phyloP scores from a whole-genome alignment of 1,284 basidiomycete species.

The Cystobasidium sp. region DNA sequence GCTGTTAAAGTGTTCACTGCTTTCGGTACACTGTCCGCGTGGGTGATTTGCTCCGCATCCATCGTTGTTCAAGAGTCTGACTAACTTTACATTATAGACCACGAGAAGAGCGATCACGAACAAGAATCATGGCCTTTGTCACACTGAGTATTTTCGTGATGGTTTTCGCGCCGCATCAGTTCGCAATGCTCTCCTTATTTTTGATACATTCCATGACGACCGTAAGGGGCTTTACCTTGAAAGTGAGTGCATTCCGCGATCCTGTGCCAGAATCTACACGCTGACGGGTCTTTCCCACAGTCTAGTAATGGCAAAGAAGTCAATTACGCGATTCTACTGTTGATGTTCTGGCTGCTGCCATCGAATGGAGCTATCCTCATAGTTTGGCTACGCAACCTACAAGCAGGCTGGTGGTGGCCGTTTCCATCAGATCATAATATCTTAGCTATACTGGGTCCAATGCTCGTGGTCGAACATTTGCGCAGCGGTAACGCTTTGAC shows the following conservation, averaged over 20 bases:
- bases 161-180: slow-evolving; percentile 83
- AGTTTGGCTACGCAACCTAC: slow-evolving; percentile 82
- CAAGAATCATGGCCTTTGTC: slow-evolving; percentile 63
- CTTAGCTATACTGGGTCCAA: slow-evolving; percentile 53
- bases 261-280: background rate
- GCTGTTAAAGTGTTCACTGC: slow-evolving; percentile 59
- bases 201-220: slow-evolving; percentile 67
- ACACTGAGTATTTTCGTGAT: slow-evolving; percentile 70
- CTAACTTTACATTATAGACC: background rate
- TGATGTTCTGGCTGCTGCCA: slow-evolving; percentile 84
- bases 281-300: slow-evolving; percentile 27
- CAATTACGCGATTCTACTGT: slow-evolving; percentile 64
- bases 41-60: slow-evolving; percentile 60
- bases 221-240: slow-evolving; percentile 49
- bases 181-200: slow-evolving; percentile 81
- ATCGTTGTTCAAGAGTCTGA: background rate
- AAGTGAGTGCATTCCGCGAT: slow-evolving; percentile 2
- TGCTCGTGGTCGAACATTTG: slow-evolving; percentile 53
- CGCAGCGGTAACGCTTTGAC: slow-evolving; percentile 3
- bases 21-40: slow-evolving; percentile 65
- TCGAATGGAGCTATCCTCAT: slow-evolving; percentile 76
- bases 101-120: background rate
- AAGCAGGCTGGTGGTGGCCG: slow-evolving; percentile 55
- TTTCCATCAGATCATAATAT: slow-evolving; percentile 58
- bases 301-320: slow-evolving; percentile 33